A percentile compares a stretch with the other conserved stretches of the same genome.
Evolutionary conservation across 805 yeast species (phyloP).

Genomic region (Zygosaccharomyces kombuchaensis): DNA sequence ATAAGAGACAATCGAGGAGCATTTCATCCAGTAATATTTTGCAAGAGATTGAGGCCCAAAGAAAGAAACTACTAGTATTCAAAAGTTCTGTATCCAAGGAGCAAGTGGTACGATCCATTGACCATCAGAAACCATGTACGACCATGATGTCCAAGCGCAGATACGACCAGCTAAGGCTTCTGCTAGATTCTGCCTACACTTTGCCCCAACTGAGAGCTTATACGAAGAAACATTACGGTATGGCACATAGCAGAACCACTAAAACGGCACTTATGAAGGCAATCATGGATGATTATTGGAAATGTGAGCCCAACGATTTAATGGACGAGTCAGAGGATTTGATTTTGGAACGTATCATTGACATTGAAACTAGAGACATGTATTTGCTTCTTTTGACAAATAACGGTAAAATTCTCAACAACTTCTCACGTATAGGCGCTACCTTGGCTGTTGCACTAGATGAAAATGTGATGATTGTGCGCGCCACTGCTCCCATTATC

Average conservation of each 20-base stretch:
- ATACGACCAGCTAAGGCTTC: conserved; percentile 18
- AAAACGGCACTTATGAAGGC: conserved; percentile 16
- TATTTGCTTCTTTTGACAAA: conserved; percentile 29
- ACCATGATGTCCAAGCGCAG: conserved; percentile 20
- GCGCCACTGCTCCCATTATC: conserved; percentile 23
- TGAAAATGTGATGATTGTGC: conserved; percentile 27
- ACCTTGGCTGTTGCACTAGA: conserved; percentile 26
- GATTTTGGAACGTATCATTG: conserved; percentile 23
- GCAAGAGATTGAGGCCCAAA: conserved; percentile 21
- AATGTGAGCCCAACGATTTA: conserved; percentile 15
- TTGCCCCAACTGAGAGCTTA: conserved; percentile 27
- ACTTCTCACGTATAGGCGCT: conserved; percentile 31
- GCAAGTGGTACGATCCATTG: conserved; percentile 29
- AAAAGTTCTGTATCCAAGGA: conserved; percentile 22
- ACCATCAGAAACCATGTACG: conserved; percentile 24
- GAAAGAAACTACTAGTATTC: conserved; percentile 24
- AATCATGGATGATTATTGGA: conserved; percentile 23
- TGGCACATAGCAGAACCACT: conserved; percentile 8
- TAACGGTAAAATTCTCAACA: conserved; percentile 33
- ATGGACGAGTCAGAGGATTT: conserved; percentile 22
- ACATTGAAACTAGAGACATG: conserved; percentile 24
- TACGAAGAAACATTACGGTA: conserved; percentile 14
- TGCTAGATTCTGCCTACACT: conserved; percentile 27
- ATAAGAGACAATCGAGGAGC: not conserved
- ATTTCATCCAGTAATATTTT: conserved; percentile 10